Base-by-base conservation (phyloP, 2,329 filamentous ascomycete genomes). In the Aspergillus quadricinctus region DNA sequence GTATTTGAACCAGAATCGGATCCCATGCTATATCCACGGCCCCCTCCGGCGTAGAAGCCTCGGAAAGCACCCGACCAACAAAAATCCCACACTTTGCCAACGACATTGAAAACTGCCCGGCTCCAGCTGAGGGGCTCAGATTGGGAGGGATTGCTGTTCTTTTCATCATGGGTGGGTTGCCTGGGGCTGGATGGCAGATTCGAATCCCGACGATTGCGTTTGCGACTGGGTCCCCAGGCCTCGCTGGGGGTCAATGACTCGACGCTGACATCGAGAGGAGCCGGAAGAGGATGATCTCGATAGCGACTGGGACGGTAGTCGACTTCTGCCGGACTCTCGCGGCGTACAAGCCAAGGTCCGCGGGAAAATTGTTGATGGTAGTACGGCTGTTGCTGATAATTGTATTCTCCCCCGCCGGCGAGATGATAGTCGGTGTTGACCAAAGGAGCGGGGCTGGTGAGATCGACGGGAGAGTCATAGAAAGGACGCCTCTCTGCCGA, bases 1-100 rank as follows among this genome's bases (percentile, higher is more conserved):
- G 58, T 50, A 52, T 57, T 50, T 35, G 58, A 54, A 23, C 19
- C 21, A 45, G 41, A 19, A 19, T 46, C 68, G 51, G 69, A 57
- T 27, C 78, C 70, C 63, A 90, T 76, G 6, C 82, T 77, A 67
- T 92, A 96, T 27, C 85, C 86, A 57, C 79, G 80, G 8, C 92
- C 93, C 3, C 88, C 90, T 7, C 92, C 93, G 11, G 92, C 91
- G 59, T 92, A 87, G 71, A 97, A 97, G 0, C 92, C 92, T 54
- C 83, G 82, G 67, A 97, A 95, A 0, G 88, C 84, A 25, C 70
- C 77, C 3, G 78, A 72, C 70, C 80, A 89, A 77, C 92, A 96
- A 66, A 96, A 94, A 63, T 92, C 84, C 83, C 90, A 92, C 0
- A 96, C 85, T 66, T 88, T 93, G 19, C 90, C 76, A 2, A 79